Conservation (phyloP, 257 asterid species). For the Anisodus acutangulus region DNA sequence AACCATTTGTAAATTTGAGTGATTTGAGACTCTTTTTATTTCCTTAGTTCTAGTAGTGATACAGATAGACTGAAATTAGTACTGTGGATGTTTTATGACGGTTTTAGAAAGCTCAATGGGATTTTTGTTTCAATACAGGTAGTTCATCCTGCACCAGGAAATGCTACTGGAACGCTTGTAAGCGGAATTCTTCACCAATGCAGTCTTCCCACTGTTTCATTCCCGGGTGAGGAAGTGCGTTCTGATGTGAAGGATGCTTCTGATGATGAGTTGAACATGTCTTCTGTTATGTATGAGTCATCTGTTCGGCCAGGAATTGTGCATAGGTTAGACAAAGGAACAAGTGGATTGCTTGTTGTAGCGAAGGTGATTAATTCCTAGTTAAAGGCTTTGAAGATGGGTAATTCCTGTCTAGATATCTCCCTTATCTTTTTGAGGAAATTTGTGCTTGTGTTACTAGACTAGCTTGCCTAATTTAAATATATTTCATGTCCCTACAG, state of each 20-base stretch:
- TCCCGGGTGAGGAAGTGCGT: slow-evolving; percentile 50
- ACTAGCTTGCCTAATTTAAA: slow-evolving; percentile 19
- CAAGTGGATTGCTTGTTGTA: slow-evolving; percentile 95
- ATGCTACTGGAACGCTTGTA: slow-evolving; percentile 85
- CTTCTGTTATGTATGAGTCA: slow-evolving; percentile 52
- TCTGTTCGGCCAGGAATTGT: slow-evolving; percentile 94
- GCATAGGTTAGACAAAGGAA: slow-evolving; percentile 96
- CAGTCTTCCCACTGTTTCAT: slow-evolving; percentile 60
- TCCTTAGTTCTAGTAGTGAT: background rate
- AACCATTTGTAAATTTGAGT: no score
- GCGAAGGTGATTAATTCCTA: slow-evolving; percentile 70
- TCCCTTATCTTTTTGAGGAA: background rate
- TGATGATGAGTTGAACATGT: slow-evolving; percentile 61
- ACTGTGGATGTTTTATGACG: background rate
- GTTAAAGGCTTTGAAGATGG: slow-evolving; percentile 27
- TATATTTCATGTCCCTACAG: slow-evolving; percentile 41
- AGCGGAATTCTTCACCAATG: slow-evolving; percentile 93
- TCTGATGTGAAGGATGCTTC: slow-evolving; percentile 65
- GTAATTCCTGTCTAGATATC: slow-evolving; percentile 17
- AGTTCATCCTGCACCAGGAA: slow-evolving; percentile 98
- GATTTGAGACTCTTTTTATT: background rate
- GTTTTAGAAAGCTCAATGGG: background rate
- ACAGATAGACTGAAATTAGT: background rate
- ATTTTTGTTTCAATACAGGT: slow-evolving; percentile 54
- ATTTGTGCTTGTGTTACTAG: background rate